Evolutionary conservation across 805 yeast species (phyloP).

Genomic region (Candida ficus): DNA sequence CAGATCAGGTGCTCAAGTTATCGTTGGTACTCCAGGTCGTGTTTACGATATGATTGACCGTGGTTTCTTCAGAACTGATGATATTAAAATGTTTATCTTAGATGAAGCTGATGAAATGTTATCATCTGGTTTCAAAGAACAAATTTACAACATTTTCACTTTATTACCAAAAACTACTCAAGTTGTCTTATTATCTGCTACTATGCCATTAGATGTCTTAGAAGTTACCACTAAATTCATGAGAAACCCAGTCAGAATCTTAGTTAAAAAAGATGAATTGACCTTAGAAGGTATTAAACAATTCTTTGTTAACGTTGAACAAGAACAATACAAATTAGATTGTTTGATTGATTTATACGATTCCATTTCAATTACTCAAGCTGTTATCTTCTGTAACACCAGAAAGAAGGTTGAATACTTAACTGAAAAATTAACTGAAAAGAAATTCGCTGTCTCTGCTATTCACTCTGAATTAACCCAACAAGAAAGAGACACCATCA

Average conservation of each 20-base stretch:
- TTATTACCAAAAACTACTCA: conserved; percentile 86
- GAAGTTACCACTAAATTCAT: conserved; percentile 89
- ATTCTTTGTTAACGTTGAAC: conserved; percentile 82
- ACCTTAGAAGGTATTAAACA: conserved; percentile 95
- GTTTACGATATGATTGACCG: conserved; percentile 94
- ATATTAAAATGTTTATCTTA: conserved; percentile 87
- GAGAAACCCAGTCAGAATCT: conserved; percentile 89
- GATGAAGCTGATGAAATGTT: conserved; percentile 99
- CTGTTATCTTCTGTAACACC: conserved; percentile 96
- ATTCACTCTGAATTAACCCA: conserved; percentile 97
- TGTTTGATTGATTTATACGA: conserved; percentile 93
- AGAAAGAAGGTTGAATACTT: conserved; percentile 90
- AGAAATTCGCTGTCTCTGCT: conserved; percentile 86
- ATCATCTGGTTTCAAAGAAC: conserved; percentile 90
- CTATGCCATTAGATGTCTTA: conserved; percentile 89
- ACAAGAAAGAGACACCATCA: conserved; percentile 86
- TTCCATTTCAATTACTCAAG: conserved; percentile 92
- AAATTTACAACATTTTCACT: conserved; percentile 89
- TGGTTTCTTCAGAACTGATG: conserved; percentile 73
- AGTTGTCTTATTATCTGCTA: conserved; percentile 92
- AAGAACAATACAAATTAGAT: conserved; percentile 93
- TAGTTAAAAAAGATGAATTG: conserved; percentile 93
- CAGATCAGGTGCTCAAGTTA: conserved; percentile 83
- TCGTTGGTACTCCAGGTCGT: conserved; percentile 98
- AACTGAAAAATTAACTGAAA: conserved; percentile 63